Base-by-base conservation (phyloP, 2,329 filamentous ascomycete genomes). In the Fusarium sacchari region DNA sequence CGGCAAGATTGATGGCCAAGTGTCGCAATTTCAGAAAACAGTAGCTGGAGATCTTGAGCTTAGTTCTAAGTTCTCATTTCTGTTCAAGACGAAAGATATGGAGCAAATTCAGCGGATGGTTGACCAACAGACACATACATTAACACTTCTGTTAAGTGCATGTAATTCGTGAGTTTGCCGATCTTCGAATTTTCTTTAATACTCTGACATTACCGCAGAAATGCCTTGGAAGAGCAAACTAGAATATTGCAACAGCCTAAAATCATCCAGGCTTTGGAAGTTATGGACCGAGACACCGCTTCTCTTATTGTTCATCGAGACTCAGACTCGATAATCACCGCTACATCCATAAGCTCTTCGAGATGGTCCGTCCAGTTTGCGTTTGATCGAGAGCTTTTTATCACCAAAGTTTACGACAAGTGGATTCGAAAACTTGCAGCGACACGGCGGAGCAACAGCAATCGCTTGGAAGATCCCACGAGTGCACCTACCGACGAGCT, bases 401-500 rank as follows among this genome's bases (percentile, higher is more conserved):
- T 53, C 32, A 37, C 8, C 18, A 53, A 26, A 6, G 49, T 37
- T 6, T 53, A 53, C 18, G 18, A 53, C 2, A 53, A 14, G 12
- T 53, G 49, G 49, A 53, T 53, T 26, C 49, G 49, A 9, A 53
- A 22, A 18, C 49, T 37, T 4, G 49, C 49, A 17, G 28, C 24
- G 4, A 12, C 49, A 5, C n/a, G n/a, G 4, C 7, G n/a, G 4
- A 15, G 4, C 17, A 14, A 26, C 6, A 37, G 12, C 11, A 13
- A 15, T 9, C 3, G 8, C 32, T 4, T 18, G 5, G 13, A 11
- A 11, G n/a, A 52, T 52, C 12, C 9, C 3, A 20, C n/a, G n/a
- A n/a, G n/a, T n/a, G n/a, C n/a, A 32, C 4, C 28, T n/a, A 18
- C 4, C 7, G 14, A 26, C 0, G n/a, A 6, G 11, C 11, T 26